phyloP scores from a whole-genome alignment of 1,284 basidiomycete species.

The Microbotryomycetes sp. region DNA sequence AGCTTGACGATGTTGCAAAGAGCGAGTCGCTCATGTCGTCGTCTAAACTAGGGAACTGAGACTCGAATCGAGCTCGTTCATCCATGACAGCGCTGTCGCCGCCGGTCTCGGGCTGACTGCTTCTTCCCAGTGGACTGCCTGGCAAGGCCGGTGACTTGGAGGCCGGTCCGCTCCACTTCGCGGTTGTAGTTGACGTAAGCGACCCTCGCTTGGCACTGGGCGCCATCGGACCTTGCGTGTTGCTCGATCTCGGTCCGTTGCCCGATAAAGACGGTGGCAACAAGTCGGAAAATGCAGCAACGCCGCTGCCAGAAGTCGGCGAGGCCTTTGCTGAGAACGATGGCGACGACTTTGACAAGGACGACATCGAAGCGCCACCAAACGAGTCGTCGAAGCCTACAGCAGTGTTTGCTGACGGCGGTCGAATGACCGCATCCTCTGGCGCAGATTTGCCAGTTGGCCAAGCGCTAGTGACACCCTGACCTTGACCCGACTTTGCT shows the following conservation, averaged over 20 bases:
- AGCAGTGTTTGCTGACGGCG: not conserved
- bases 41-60: slow-evolving; percentile 17
- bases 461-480: not conserved
- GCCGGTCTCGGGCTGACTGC: not conserved
- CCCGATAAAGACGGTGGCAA: slow-evolving; percentile 1
- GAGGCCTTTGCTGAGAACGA: not conserved
- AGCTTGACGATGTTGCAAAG: not conserved
- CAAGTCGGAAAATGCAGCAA: too few relatives aligned
- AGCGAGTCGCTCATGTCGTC: not conserved
- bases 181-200: too few relatives aligned
- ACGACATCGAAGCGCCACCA: not conserved
- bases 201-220: not conserved
- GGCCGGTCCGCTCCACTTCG: not conserved
- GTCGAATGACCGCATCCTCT: not conserved
- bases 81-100: slow-evolving; percentile 3
- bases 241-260: not conserved
- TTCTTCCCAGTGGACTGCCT: not conserved
- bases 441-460: not conserved
- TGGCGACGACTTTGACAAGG: not conserved
- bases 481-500: not conserved
- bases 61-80: slow-evolving; percentile 15
- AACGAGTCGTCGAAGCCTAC: slow-evolving; percentile 22
- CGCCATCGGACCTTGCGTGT: not conserved
- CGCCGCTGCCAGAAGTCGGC: not conserved
- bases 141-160: not conserved